Evolutionary conservation across 495 filamentous ascomycete genomes (phyloP), one percentile per base, ranked within the genome.

Genomic region (Annulohypoxylon stygium): DNA sequence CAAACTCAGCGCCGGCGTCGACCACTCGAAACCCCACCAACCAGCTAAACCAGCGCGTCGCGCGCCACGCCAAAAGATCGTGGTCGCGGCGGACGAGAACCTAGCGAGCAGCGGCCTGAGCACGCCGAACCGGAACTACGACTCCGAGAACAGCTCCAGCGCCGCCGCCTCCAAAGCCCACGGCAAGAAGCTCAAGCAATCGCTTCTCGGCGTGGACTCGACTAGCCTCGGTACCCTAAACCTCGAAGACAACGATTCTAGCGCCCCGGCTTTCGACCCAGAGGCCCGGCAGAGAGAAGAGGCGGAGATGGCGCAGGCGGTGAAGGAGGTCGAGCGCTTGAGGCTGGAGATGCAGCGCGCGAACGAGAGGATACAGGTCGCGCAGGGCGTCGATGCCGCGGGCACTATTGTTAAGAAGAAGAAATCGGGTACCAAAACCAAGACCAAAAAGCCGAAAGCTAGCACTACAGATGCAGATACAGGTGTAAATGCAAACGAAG

Each of bases 341-440:
- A 85, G 96, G 41, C 79, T 97, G 58, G 92, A 95, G 79, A 98
- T 99, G 94, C 95, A 98, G 81, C 83, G 93, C 73, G 92, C 91
- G 14, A 92, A 93, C 37, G 95, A 98, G 82, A 82, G 93, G 60
- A 91, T 97, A 37, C 86, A 93, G 77, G 86, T 88, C 12, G 86
- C 88, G 33, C 87, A 92, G 65, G 92, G 90, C 3, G 88, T 89
- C 3, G 86, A 90, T n/a, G 82, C 83, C 4, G 93, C 93, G 69
- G 93, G 91, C 10, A 90, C 86, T 5, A 82, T 94, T 30, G 90
- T 97, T 6, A 92, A 89, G 83, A 95, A 91, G 81, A 95, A 93
- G 82, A 91, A 87, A 26, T 33, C 50, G 6, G 41, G 14, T 7
- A 47, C 43, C 5, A 47, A 18, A 14, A 14, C 23, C 4, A 54